Evolutionary conservation across 345 rosid genomes (phyloP), one percentile per base, ranked within the genome.

Genomic region (Eucalyptus sp.): DNA sequence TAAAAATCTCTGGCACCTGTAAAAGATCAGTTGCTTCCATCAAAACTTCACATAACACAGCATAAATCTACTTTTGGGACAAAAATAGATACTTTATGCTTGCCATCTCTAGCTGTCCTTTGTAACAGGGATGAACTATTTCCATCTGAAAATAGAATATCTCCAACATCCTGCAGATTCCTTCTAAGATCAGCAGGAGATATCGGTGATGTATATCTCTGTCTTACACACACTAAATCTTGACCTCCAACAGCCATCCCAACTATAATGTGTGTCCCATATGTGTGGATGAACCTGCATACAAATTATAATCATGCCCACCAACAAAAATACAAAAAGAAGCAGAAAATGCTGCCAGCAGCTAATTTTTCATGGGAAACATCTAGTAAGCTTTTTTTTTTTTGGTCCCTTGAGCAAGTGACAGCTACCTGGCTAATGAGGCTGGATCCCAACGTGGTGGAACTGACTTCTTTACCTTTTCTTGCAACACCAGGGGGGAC

Each of bases 161-260:
- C 96, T 25, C 95, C 97, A 89, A 94, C 91, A 89, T 94, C 97
- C 89, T 95, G 96, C 93, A 95, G 90, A 89, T 95, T 89, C 90
- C 92, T 93, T 90, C 94, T 92, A 56, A 94, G 95, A 87, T 94
- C 96, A 41, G 94, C 88, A 66, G 94, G 92, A 54, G 94, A 90
- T 79, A 95, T 92, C 29, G 90, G 88, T 20, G 97, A 95, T 50
- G 94, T 90, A 84, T 89, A 90, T 86, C 68, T 93, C 89, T 94
- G 96, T 88, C 94, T 92, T 50, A 95, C 91, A 90, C 96, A 95
- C 81, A 95, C 90, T 87, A 94, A 89, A 91, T 95, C 97, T 90
- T 94, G 96, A 87, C 97, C 97, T 86, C 97, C 97, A 86, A 95
- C 89, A 58, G 93, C 96, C 95, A 94, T 92, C 86, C 97, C 96